phyloP scores from a whole-genome alignment of 2,329 filamentous ascomycete genomes.

The Paecilomyces dactylethromorphus region DNA sequence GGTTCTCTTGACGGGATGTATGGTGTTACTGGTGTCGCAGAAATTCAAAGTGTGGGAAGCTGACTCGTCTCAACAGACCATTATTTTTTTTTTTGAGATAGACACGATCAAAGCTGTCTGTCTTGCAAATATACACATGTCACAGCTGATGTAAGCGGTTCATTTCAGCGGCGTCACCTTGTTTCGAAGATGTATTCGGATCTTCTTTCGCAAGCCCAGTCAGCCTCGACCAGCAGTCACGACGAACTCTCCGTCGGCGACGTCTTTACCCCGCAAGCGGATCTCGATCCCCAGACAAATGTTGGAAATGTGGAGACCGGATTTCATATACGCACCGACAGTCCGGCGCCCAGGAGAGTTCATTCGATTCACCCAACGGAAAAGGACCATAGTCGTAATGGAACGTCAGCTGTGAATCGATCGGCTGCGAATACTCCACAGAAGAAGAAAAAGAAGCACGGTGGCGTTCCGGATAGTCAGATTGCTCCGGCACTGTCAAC shows the following conservation, averaged over 20 bases:
- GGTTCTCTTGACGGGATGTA: background rate
- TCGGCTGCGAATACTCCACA: constrained; percentile 19
- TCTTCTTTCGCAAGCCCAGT: constrained; percentile 8
- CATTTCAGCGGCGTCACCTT: constrained; percentile 1
- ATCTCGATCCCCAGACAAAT: constrained; percentile 18
- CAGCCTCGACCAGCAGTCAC: constrained; percentile 13
- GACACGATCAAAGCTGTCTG: background rate
- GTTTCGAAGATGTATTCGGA: background rate
- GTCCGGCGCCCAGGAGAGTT: constrained; percentile 15
- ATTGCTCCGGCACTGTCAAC: constrained; percentile 31
- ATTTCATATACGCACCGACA: constrained; percentile 18
- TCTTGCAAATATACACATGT: background rate
- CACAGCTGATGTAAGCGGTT: background rate
- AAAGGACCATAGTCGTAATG: constrained; percentile 6
- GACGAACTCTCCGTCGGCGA: constrained; percentile 34
- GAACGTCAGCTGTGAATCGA: constrained; percentile 17
- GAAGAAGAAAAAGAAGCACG: constrained; percentile 38
- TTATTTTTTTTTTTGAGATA: background rate
- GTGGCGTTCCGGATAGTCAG: constrained; percentile 10
- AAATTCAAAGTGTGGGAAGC: background rate
- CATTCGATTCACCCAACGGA: constrained; percentile 3
- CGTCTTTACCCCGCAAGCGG: constrained; percentile 32
- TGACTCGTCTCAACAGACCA: background rate
- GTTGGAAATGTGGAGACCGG: constrained; percentile 15
- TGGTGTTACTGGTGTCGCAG: background rate